These are phyloP conservation scores for Moricandia moricandioides DNA, from an alignment of 345 rosid species.

Conservation along the genomic window DNA sequence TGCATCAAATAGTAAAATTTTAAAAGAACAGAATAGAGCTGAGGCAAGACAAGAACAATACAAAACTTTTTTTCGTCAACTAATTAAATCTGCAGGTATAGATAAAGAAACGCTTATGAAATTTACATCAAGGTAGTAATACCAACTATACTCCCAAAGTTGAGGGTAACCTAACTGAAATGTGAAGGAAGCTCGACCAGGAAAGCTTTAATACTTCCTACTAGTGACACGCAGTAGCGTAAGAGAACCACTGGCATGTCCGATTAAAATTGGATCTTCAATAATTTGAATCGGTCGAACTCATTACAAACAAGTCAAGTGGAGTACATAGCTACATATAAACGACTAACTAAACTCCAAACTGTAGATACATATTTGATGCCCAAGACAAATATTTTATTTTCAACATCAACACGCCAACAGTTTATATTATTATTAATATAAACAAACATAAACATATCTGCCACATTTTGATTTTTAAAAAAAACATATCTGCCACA, in stretches of 20 bases:
- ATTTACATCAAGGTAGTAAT: not conserved
- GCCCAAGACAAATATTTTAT: not conserved
- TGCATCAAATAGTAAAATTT: not conserved
- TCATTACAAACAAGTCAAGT: no score
- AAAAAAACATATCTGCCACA: not conserved
- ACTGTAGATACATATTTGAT: not conserved
- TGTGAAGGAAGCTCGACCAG: not conserved
- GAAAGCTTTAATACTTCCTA: not conserved
- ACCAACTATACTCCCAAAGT: not conserved
- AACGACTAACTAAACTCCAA: not conserved
- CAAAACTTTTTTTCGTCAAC: not conserved
- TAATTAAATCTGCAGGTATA: not conserved
- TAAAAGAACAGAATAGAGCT: not conserved
- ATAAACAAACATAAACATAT: not conserved
- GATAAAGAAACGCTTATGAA: not conserved
- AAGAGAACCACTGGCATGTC: no score
- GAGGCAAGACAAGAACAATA: not conserved
- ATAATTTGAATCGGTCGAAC: no score
- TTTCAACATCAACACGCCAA: not conserved
- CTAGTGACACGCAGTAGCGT: not conserved
- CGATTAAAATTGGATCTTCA: no score
- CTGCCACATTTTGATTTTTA: no score
- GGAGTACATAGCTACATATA: no score
- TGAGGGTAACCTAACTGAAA: not conserved
- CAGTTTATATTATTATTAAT: not conserved